Evolutionary conservation across 176 grass and related monocot genomes (phyloP).

Genomic region (Aegilops sharonensis): DNA sequence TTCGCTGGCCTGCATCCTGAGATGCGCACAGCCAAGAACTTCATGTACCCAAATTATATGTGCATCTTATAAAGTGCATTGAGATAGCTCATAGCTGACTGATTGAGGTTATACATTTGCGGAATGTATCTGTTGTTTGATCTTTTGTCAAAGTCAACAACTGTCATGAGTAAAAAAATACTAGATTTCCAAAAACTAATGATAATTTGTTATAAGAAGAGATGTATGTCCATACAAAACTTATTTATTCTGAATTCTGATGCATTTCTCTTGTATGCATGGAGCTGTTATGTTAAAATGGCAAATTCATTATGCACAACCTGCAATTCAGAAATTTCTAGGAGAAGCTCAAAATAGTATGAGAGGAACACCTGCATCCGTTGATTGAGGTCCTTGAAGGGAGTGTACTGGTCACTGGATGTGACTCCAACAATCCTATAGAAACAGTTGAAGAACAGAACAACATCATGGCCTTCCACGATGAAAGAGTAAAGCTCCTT

Average conservation of each 20-base stretch:
- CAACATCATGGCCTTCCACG: neutral
- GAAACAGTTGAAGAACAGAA: conserved; percentile 31
- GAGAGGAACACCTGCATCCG: conserved; percentile 3
- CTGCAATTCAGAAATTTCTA: neutral
- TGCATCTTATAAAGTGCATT: neutral
- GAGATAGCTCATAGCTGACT: neutral
- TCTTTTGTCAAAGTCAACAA: neutral
- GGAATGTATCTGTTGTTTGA: neutral
- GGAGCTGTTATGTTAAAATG: neutral
- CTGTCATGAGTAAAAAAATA: neutral
- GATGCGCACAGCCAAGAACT: neutral
- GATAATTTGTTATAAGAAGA: neutral
- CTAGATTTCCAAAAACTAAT: neutral
- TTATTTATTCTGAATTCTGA: neutral
- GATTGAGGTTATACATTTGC: neutral
- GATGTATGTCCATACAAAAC: neutral
- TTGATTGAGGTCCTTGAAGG: conserved; percentile 15
- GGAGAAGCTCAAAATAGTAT: neutral
- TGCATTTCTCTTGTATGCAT: neutral
- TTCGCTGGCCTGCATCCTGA: neutral
- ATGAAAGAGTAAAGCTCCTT: conserved; percentile 15
- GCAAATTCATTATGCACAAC: neutral
- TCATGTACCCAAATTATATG: neutral
- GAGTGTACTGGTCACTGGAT: conserved; percentile 12
- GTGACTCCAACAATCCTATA: conserved; percentile 20